Conservation (phyloP, 208 protist genomes). For the Wallacemonas sp. region DNA sequence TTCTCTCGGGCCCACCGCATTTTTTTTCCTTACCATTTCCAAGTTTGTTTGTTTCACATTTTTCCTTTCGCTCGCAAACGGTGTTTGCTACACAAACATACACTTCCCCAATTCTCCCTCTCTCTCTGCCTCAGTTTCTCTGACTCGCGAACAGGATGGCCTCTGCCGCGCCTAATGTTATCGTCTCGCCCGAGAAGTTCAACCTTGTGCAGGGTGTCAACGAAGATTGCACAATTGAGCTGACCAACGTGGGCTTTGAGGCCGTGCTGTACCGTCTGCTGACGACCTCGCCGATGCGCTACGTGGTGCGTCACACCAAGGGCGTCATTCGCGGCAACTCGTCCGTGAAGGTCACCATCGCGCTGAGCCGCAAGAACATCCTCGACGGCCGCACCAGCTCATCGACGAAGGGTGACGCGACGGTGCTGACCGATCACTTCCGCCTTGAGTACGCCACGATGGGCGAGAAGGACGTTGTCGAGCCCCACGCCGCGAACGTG, state of each 20-base stretch:
- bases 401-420: background rate
- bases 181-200: conserved; percentile 59
- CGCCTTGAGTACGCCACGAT: conserved; percentile 69
- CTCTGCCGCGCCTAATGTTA: conserved; percentile 35
- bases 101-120: conserved; percentile 7
- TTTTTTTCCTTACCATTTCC: no score
- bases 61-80: no score
- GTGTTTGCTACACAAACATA: no score
- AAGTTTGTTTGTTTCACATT: background rate
- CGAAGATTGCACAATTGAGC: conserved; percentile 66
- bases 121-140: background rate
- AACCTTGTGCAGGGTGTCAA: conserved; percentile 52
- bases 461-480: conserved; percentile 58
- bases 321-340: conserved; percentile 71
- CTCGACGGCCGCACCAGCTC: conserved; percentile 11
- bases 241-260: conserved; percentile 81
- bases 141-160: conserved; percentile 14
- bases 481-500: conserved; percentile 59
- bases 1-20: no score
- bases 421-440: conserved; percentile 68
- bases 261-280: conserved; percentile 72
- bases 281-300: conserved; percentile 68
- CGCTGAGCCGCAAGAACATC: conserved; percentile 50
- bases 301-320: conserved; percentile 78
- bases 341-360: conserved; percentile 53